Percentiles rank a stretch among this genome's conserved stretches.
These are phyloP conservation scores for Alternaria sp. DNA, from an alignment of 2,329 filamentous ascomycete species.

Conservation along the genomic window DNA sequence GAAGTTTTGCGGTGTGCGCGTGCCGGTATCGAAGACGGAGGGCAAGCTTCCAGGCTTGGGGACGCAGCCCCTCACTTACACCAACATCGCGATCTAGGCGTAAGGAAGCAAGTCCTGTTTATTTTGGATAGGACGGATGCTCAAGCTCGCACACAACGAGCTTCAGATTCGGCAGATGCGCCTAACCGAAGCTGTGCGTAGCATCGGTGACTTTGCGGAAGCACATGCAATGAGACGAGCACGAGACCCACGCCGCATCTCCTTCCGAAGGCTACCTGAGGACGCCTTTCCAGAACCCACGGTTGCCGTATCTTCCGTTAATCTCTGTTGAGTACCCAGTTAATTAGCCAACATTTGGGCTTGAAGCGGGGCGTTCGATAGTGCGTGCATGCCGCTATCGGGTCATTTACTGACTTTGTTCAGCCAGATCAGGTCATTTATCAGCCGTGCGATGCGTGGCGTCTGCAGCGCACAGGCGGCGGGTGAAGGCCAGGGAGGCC, in stretches of 20 bases:
- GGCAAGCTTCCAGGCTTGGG: not conserved
- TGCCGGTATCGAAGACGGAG: constrained; percentile 18
- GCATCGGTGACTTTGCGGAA: not conserved
- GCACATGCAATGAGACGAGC: not conserved
- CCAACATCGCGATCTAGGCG: not conserved
- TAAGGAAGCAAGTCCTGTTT: not conserved
- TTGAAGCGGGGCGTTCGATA: constrained; percentile 40
- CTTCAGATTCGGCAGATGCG: constrained; percentile 1
- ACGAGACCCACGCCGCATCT: constrained; percentile 8
- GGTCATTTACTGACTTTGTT: constrained; percentile 39
- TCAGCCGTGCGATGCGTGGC: constrained; percentile 28
- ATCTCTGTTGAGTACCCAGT: constrained; percentile 19
- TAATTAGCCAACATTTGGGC: constrained; percentile 44
- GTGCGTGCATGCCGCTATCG: constrained; percentile 28
- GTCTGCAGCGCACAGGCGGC: constrained; percentile 30
- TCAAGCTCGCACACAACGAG: not conserved
- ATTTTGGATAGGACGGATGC: not conserved
- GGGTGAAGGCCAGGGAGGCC: constrained; percentile 20
- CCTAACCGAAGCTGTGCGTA: not conserved
- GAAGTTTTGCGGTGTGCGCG: constrained; percentile 9
- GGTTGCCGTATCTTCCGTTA: constrained; percentile 23
- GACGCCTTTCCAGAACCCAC: not conserved
- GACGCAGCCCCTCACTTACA: not conserved
- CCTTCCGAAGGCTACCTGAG: not conserved
- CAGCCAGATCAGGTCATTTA: constrained; percentile 29